Base-by-base conservation (phyloP, 305 asterid genomes). In the Coffea humblotiana region DNA sequence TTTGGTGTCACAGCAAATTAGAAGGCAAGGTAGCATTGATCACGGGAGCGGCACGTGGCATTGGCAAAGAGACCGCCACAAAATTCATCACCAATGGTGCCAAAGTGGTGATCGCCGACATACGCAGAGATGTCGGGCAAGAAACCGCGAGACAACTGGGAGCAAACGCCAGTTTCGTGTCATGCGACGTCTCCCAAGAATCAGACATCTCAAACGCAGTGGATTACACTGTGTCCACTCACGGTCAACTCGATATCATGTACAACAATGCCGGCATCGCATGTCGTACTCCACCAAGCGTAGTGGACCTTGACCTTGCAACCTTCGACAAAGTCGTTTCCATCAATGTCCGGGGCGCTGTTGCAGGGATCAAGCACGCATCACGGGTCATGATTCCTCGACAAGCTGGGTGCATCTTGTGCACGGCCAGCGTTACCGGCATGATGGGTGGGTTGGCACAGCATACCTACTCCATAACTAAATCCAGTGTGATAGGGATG, bases 191-290 rank as follows among this genome's bases (percentile, higher is more conserved):
- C 82, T 80, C 92, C 4, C 79, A 84, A 56, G 99, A 95, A 79
- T 78, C 92, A 0, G 91, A 91, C 64, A 74, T 92, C 13, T 93
- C 98, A 18, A 64, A 77, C 1, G 97, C 98, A 0, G 98, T 93
- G 2, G 93, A 92, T 79, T 90, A 78, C 88, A 27, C 95, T 18
- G 75, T 95, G 75, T 87, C 97, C 64, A 67, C 61, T 40, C 88
- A 89, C 64, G 91, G 91, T 49, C 89, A 79, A 0, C 92, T 94
- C 23, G 99, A 95, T 84, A 87, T 92, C 75, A 91, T 95, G 98
- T 89, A 90, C 89, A 95, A 93, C 86, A 95, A 95, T 27, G 98
- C 98, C 1, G 98, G 98, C 76, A 75, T 94, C 8, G 92, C 98
- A 3, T 95, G 98, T 75, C 93, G 84, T 14, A 92, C 98, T 0